Percentiles rank a stretch among this genome's conserved stretches.
phyloP scores from a whole-genome alignment of 2,329 filamentous ascomycete genomes.

The Pyricularia sp. region DNA sequence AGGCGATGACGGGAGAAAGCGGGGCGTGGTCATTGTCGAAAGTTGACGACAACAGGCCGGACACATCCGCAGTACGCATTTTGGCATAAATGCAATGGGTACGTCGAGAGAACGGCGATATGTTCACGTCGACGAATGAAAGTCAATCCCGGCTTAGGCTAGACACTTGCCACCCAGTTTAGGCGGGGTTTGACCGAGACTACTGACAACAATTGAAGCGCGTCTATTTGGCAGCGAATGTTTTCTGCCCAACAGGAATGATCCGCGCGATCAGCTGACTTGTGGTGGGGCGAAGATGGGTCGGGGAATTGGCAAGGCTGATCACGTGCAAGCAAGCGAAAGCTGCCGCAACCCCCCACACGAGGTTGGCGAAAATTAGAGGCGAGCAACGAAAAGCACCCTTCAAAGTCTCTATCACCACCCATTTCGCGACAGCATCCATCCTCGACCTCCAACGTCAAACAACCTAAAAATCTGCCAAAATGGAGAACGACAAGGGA shows the following conservation, averaged over 20 bases:
- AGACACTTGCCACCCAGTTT: not conserved
- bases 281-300: not conserved
- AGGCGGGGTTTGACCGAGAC: conserved; percentile 1
- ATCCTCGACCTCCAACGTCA: conserved; percentile 10
- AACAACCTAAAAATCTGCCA: conserved; percentile 31
- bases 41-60: conserved; percentile 13
- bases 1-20: conserved; percentile 18
- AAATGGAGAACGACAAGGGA: conserved; percentile 97
- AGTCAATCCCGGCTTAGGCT: not conserved
- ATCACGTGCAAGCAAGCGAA: not conserved
- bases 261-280: not conserved
- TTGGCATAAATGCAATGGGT: not conserved
- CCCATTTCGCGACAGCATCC: conserved; percentile 2
- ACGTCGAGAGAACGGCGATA: not conserved
- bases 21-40: conserved; percentile 19
- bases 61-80: conserved; percentile 32
- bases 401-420: not conserved
- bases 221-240: not conserved
- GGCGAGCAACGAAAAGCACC: not conserved
- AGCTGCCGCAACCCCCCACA: not conserved
- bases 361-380: conserved; percentile 4
- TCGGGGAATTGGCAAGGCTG: not conserved
- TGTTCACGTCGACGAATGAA: not conserved
- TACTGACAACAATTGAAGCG: not conserved
- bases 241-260: not conserved